A percentile compares a stretch with the other conserved stretches of the same genome.
Conservation (phyloP, 2,329 filamentous ascomycete species). For the Fusarium luffae region DNA sequence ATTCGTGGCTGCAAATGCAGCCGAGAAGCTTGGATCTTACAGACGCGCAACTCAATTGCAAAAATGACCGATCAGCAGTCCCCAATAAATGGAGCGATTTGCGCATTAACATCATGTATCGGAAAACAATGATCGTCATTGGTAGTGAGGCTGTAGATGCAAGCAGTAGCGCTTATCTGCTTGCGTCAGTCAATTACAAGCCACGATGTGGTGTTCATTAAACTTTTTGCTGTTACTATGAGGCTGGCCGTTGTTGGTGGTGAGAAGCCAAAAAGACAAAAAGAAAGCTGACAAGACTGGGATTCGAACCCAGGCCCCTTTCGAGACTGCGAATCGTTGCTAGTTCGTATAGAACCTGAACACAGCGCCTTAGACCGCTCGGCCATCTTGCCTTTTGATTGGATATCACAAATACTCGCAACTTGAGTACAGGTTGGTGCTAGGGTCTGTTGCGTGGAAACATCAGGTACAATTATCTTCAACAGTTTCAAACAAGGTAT, state of each 20-base stretch:
- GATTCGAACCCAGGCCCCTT: constrained; percentile 34
- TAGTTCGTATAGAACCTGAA: constrained; percentile 28
- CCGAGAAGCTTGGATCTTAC: background rate
- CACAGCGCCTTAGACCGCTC: constrained; percentile 34
- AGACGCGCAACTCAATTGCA: background rate
- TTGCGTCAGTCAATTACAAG: background rate
- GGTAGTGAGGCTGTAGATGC: background rate
- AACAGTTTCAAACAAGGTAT: no score
- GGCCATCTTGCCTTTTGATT: constrained; percentile 31
- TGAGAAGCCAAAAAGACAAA: background rate
- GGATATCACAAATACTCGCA: no score
- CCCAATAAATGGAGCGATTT: background rate
- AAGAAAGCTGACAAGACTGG: constrained; percentile 27
- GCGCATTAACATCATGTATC: background rate
- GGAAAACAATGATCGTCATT: background rate
- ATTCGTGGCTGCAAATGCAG: background rate
- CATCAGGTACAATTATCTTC: background rate
- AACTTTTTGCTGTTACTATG: background rate
- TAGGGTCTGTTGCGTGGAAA: no score
- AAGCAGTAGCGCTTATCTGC: constrained; percentile 2
- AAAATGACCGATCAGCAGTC: background rate
- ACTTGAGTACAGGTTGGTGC: no score
- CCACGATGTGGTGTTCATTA: background rate
- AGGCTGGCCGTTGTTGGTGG: background rate
- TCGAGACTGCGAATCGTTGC: constrained; percentile 31